phyloP scores from a whole-genome alignment of 2,329 filamentous ascomycete species.

The Periconia macrospinosa region DNA sequence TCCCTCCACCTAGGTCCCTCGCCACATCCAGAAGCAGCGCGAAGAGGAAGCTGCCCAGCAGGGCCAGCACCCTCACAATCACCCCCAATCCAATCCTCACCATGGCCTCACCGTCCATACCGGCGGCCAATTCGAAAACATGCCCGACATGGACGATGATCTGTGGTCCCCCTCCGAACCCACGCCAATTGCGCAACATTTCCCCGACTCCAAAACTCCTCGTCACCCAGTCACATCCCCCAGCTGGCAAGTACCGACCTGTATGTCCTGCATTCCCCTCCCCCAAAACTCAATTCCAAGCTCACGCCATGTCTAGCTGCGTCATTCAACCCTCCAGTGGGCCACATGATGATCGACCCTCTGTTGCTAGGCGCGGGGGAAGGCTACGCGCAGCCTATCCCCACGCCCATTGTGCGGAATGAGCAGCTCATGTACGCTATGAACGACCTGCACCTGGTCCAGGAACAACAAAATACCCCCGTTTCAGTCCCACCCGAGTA shows the following conservation, averaged over 20 bases:
- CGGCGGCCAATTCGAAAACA: conserved; percentile 30
- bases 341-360: conserved; percentile 43
- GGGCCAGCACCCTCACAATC: conserved; percentile 26
- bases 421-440: conserved; percentile 42
- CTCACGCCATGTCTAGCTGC: conserved; percentile 17
- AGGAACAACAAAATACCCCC: conserved; percentile 23
- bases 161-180: conserved; percentile 40
- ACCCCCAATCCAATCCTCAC: conserved; percentile 18
- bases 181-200: conserved; percentile 39
- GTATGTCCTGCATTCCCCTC: conserved; percentile 15
- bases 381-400: conserved; percentile 29
- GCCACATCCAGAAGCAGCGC: conserved; percentile 42
- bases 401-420: conserved; percentile 33
- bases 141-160: conserved; percentile 41
- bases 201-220: conserved; percentile 25
- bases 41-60: conserved; percentile 33
- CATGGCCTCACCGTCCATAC: conserved; percentile 28
- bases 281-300: background rate
- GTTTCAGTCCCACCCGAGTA: conserved; percentile 34
- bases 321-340: conserved; percentile 32
- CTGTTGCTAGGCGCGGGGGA: conserved; percentile 35
- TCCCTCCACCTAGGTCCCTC: conserved; percentile 29
- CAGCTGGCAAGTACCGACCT: conserved; percentile 35
- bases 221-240: conserved; percentile 27
- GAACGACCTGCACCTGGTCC: conserved; percentile 40